Conservation (phyloP, 169 alveolate genomes). For the Babesia sp. region DNA sequence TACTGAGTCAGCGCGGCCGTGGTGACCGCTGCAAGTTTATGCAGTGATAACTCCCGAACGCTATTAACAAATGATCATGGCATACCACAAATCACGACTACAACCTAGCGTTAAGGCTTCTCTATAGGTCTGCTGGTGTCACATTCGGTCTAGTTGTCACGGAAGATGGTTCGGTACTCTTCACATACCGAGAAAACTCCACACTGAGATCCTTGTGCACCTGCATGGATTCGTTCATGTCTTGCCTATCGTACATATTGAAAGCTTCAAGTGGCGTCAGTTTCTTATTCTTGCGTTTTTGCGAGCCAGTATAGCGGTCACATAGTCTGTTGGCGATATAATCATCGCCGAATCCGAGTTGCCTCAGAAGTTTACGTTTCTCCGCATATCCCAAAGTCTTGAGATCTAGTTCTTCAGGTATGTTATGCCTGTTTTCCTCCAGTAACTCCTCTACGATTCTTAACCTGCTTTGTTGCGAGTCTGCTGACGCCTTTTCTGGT, state of each 20-base stretch:
- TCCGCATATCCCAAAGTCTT: constrained; percentile 49
- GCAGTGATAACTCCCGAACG: neutral
- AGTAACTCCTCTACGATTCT: constrained; percentile 17
- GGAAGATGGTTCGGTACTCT: constrained; percentile 12
- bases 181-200: constrained; percentile 27
- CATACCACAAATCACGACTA: neutral
- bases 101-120: constrained; percentile 2
- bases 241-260: constrained; percentile 54
- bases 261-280: constrained; percentile 54
- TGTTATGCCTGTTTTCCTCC: constrained; percentile 21
- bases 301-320: constrained; percentile 11
- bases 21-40: neutral
- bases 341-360: constrained; percentile 59
- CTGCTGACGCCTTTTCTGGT: constrained; percentile 25
- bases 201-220: constrained; percentile 36
- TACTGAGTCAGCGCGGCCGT: too few relatives aligned
- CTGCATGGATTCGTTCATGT: constrained; percentile 38
- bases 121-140: neutral
- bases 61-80: neutral
- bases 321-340: constrained; percentile 61
- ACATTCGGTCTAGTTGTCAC: neutral
- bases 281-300: constrained; percentile 8
- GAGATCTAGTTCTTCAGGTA: constrained; percentile 29
- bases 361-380: constrained; percentile 47
- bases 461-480: constrained; percentile 5